These are phyloP conservation scores for Durotheca rogersii DNA, from an alignment of 495 filamentous ascomycete species.

Conservation along the genomic window DNA sequence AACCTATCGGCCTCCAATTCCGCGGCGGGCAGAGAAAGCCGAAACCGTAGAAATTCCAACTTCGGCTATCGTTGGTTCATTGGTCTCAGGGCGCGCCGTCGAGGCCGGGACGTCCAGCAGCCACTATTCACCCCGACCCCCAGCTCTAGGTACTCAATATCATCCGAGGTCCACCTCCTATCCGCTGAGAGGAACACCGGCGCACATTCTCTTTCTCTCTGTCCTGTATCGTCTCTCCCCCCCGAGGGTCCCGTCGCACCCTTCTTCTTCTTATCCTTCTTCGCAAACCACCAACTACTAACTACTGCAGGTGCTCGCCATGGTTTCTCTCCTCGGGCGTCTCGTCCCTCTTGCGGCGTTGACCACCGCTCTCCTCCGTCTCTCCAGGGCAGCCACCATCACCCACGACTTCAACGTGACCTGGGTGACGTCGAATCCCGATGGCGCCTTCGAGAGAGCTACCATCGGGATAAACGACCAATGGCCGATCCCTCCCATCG, in stretches of 20 bases:
- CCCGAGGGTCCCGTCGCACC: background rate
- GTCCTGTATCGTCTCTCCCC: too few species aligned
- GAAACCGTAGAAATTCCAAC: too few species aligned
- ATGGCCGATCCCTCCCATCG: conserved; percentile 73
- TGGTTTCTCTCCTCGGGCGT: conserved; percentile 4
- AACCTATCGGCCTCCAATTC: too few species aligned
- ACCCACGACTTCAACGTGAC: conserved; percentile 76
- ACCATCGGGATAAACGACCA: conserved; percentile 79
- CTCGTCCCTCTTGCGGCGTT: conserved; percentile 33
- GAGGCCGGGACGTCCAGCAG: background rate
- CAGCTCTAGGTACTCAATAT: background rate
- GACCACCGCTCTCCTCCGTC: conserved; percentile 37
- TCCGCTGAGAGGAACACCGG: too few species aligned
- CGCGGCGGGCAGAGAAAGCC: too few species aligned
- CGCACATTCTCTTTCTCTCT: too few species aligned
- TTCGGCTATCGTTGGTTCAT: background rate
- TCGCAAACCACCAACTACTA: conserved; percentile 1
- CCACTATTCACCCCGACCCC: background rate
- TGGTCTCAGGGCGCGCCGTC: background rate
- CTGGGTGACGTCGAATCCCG: conserved; percentile 81
- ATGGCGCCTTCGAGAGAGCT: conserved; percentile 64
- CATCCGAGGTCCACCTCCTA: background rate
- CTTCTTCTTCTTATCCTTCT: background rate
- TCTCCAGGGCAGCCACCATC: conserved; percentile 57
- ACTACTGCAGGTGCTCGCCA: conserved; percentile 16